phyloP scores from a whole-genome alignment of 306 rosid genomes.

The Corylus avellana region DNA sequence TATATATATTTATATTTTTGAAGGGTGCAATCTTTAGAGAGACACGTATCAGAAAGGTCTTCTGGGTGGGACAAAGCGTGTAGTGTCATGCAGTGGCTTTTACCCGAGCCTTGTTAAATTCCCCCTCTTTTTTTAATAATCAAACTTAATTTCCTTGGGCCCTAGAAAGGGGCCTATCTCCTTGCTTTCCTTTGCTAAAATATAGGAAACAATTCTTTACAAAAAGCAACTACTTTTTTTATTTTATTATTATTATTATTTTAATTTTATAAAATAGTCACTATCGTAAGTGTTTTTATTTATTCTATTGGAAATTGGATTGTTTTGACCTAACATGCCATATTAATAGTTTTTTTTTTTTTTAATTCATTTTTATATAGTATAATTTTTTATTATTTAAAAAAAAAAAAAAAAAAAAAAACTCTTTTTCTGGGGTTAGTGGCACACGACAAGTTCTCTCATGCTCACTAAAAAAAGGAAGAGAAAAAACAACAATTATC shows the following conservation, averaged over 20 bases:
- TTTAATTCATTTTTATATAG: background rate
- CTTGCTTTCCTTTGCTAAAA: constrained; percentile 4
- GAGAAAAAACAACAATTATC: constrained; percentile 23
- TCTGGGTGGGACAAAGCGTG: constrained; percentile 38
- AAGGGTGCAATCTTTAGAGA: constrained; percentile 12
- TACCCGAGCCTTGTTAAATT: constrained; percentile 10
- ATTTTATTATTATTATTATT: background rate
- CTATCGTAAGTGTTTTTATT: background rate
- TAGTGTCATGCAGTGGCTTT: constrained; percentile 31
- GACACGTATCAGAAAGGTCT: constrained; percentile 25
- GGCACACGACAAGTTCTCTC: constrained; percentile 39
- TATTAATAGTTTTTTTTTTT: constrained; percentile 15
- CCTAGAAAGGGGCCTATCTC: constrained; percentile 8
- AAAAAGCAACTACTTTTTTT: background rate
- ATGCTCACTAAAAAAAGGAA: constrained; percentile 3
- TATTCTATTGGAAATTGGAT: constrained; percentile 38
- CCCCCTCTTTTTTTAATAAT: background rate
- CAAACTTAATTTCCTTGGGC: background rate
- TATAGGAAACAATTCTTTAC: constrained; percentile 17
- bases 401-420: background rate
- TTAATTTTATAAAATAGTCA: background rate
- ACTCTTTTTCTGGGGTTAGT: background rate
- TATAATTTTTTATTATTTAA: background rate
- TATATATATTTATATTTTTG: too few relatives aligned
- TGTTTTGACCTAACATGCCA: constrained; percentile 40